phyloP scores from a whole-genome alignment of 305 asterid genomes.

The Petunia hybrid region DNA sequence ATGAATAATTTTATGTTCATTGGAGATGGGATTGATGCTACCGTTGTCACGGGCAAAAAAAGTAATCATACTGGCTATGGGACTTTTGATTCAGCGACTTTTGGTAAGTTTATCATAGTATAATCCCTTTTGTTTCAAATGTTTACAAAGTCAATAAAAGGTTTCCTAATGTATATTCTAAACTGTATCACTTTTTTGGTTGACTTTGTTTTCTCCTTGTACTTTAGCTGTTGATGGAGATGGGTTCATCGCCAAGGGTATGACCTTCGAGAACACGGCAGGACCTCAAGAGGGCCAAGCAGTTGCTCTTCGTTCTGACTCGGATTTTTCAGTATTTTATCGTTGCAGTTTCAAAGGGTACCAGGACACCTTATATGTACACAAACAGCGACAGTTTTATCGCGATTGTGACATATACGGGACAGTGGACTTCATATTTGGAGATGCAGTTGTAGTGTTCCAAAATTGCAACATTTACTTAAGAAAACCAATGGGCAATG shows the following conservation, averaged over 20 bases:
- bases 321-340: conserved; percentile 70
- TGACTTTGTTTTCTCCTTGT: not conserved
- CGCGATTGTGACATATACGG: conserved; percentile 65
- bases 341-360: conserved; percentile 71
- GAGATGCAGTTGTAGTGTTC: conserved; percentile 77
- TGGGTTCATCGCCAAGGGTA: conserved; percentile 76
- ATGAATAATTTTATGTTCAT: conserved; percentile 57
- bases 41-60: conserved; percentile 47
- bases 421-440: conserved; percentile 68
- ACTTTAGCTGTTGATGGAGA: conserved; percentile 63
- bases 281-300: conserved; percentile 67
- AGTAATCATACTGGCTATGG: conserved; percentile 54
- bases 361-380: conserved; percentile 78
- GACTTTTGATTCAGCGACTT: conserved; percentile 61
- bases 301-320: conserved; percentile 60
- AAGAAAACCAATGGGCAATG: conserved; percentile 59
- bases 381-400: conserved; percentile 76
- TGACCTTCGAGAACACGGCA: conserved; percentile 79
- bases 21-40: conserved; percentile 62
- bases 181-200: not conserved
- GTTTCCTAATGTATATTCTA: too few species aligned
- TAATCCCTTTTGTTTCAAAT: not conserved
- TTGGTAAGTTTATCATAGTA: conserved; percentile 41
- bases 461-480: conserved; percentile 61
- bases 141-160: too few species aligned